A percentile compares a stretch with the other conserved stretches of the same genome.
These are phyloP conservation scores for Sarocladiaceae sp. DNA, from an alignment of 2,329 filamentous ascomycete genomes.

Conservation along the genomic window DNA sequence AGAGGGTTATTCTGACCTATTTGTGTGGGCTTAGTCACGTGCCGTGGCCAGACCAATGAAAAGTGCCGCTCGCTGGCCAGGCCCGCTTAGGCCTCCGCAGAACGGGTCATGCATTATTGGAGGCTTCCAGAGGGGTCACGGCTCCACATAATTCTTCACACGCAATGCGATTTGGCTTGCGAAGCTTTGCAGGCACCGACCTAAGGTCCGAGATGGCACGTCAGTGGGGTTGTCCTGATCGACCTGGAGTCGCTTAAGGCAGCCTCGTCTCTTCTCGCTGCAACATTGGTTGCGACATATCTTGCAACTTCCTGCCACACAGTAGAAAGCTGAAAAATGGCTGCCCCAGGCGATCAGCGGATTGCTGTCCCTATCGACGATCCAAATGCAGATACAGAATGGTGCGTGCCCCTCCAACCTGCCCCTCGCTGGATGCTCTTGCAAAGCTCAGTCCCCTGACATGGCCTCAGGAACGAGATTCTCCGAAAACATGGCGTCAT, in stretches of 20 bases:
- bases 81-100: neutral
- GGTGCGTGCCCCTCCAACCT: slow-evolving; percentile 47
- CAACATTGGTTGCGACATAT: no score
- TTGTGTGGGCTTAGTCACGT: no score
- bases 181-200: no score
- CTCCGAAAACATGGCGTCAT: slow-evolving; percentile 94
- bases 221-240: no score
- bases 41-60: no score
- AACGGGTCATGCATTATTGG: slow-evolving; percentile 1
- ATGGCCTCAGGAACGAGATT: slow-evolving; percentile 79
- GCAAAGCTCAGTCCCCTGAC: slow-evolving; percentile 16
- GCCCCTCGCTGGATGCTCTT: slow-evolving; percentile 9
- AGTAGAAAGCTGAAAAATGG: slow-evolving; percentile 46
- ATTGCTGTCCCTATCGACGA: slow-evolving; percentile 84
- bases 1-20: no score
- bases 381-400: slow-evolving; percentile 97
- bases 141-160: neutral
- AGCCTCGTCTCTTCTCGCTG: no score
- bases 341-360: slow-evolving; percentile 55
- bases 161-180: no score
- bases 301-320: no score
- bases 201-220: no score
- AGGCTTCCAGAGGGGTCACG: neutral
- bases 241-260: no score
- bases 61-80: no score